Conservation (phyloP, 2,329 filamentous ascomycete species). For the Penicillium sp. region DNA sequence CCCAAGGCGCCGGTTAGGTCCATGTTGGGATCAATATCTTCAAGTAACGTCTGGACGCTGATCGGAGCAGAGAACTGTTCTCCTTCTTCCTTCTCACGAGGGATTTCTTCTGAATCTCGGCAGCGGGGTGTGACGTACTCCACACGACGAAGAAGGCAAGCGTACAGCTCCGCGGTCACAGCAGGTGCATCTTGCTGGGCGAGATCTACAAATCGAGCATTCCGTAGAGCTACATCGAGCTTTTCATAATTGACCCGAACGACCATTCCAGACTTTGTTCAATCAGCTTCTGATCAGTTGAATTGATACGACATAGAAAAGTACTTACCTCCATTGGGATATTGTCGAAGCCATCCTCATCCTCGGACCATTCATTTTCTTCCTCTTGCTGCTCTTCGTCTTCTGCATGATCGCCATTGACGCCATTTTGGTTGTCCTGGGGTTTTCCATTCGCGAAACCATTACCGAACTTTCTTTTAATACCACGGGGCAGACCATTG, state of each 20-base stretch:
- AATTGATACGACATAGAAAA: not conserved
- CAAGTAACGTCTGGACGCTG: conserved; percentile 33
- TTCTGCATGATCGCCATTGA: conserved; percentile 28
- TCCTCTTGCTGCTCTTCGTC: conserved; percentile 18
- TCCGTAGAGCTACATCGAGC: conserved; percentile 77
- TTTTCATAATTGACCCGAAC: conserved; percentile 83
- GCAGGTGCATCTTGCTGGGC: conserved; percentile 69
- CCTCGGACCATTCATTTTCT: conserved; percentile 39
- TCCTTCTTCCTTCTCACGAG: conserved; percentile 42
- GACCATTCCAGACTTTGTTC: conserved; percentile 63
- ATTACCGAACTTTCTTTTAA: conserved; percentile 32
- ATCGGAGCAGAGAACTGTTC: conserved; percentile 40
- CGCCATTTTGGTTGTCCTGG: conserved; percentile 24
- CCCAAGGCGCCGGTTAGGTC: conserved; percentile 39
- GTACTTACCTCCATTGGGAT: conserved; percentile 39
- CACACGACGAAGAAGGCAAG: conserved; percentile 66
- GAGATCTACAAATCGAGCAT: conserved; percentile 70
- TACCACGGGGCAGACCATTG: conserved; percentile 33
- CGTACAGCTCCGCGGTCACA: conserved; percentile 75
- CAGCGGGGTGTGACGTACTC: conserved; percentile 69
- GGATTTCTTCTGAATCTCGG: conserved; percentile 45
- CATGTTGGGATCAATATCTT: conserved; percentile 38
- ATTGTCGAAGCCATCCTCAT: conserved; percentile 34
- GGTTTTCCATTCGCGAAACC: conserved; percentile 20
- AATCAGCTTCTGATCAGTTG: conserved; percentile 14